Percentiles rank a stretch among this genome's conserved stretches.
Evolutionary conservation across 192 early-diverging fungal species (phyloP).

Genomic region (Backusella parvicylindrica): DNA sequence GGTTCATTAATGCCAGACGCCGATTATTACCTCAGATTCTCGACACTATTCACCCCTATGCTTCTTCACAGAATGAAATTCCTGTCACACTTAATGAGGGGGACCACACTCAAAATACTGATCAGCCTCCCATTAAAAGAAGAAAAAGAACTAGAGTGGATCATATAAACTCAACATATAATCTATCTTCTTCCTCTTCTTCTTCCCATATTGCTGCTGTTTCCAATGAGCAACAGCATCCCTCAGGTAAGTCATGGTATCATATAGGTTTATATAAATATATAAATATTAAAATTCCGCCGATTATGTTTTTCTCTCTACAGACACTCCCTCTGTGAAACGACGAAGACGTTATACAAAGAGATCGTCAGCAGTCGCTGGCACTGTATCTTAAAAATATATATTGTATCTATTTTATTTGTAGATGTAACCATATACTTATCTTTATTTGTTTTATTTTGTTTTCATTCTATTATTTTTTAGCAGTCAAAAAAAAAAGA

Average conservation of each 20-base stretch:
- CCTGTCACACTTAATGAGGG: neutral
- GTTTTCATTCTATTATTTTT: neutral
- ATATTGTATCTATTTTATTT: constrained; percentile 9
- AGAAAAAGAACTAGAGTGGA: constrained; percentile 1
- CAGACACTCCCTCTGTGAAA: neutral
- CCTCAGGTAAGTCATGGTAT: neutral
- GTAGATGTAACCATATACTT: neutral
- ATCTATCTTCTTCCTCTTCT: neutral
- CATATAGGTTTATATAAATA: neutral
- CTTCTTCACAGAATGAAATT: constrained; percentile 4
- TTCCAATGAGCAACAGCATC: neutral
- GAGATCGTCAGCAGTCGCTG: neutral
- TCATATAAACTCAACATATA: neutral
- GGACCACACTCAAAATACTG: neutral
- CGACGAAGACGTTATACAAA: constrained; percentile 14
- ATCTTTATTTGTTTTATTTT: neutral
- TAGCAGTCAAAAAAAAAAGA: neutral
- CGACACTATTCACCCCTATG: neutral
- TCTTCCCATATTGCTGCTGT: neutral
- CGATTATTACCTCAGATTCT: constrained; percentile 38
- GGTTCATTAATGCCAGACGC: constrained; percentile 73
- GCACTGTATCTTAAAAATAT: neutral
- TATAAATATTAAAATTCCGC: neutral
- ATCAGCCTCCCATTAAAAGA: neutral
- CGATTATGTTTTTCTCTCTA: neutral